Base-by-base conservation (phyloP, 331 rosid species). In the Rosa hybrid region DNA sequence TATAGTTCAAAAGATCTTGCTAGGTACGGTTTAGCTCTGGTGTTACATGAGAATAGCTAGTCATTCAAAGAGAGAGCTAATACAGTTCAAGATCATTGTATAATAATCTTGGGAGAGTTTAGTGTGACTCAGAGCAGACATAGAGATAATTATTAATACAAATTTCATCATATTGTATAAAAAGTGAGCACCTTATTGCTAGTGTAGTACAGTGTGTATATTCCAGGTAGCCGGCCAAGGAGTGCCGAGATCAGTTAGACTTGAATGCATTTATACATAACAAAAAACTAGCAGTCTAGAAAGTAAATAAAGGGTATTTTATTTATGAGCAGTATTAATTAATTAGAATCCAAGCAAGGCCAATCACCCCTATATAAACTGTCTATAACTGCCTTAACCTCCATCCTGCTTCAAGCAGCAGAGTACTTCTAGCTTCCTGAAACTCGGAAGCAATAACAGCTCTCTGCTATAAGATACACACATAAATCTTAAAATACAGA, bases 371-470 rank as follows among this genome's bases (percentile, higher is more conserved):
- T 68, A 70, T 81, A 82, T 74, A 84, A 89, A 83, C 91, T 72
- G 82, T 75, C 69, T 78, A 84, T 84, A 90, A 87, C 85, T 83
- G 75, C 86, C 81, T 76, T 16, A 71, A 76, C 74, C 65, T 75
- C 81, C 74, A 38, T 67, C 42, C 73, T 60, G 77, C 44, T 72
- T 23, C 70, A 63, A 77, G 82, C 77, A 68, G 79, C 81, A 82
- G 80, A 68, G 27, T 39, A 13, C 78, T 77, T 64, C 68, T 78
- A 72, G 53, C 80, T 68, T 79, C 64, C 86, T 84, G 77, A 84
- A 86, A 71, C 72, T 85, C 80, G 21, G 41, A 71, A 12, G 30
- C 30, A 39, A 17, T 18, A 71, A 49, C 3, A 14, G 18, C 39
- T 41, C 78, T 59, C 46, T 14, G 30, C 30, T 51, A 34, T 25